Percentiles rank a stretch among this genome's conserved stretches.
Evolutionary conservation across 371 early-diverging fungal genomes (phyloP).

Genomic region (Rhizopus stolonifer): DNA sequence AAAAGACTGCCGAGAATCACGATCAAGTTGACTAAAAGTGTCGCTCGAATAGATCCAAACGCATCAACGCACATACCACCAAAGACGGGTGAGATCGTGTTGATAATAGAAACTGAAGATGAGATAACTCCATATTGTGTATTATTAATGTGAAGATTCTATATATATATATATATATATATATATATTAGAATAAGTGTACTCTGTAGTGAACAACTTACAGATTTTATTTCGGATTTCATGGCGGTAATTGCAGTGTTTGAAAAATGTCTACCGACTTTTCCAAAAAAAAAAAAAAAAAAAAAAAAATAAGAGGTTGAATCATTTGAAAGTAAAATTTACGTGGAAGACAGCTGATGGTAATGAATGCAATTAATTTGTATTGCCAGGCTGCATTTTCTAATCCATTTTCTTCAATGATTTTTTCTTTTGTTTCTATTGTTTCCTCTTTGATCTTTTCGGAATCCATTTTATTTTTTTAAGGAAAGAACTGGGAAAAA

Average conservation of each 20-base stretch:
- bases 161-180: no score
- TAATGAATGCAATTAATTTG: conserved; percentile 35
- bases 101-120: conserved; percentile 68
- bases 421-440: no score
- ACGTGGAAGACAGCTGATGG: conserved; percentile 41
- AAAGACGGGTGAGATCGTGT: conserved; percentile 63
- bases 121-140: conserved; percentile 71
- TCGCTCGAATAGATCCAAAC: conserved; percentile 64
- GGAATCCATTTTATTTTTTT: no score
- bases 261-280: conserved; percentile 71
- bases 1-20: conserved; percentile 61
- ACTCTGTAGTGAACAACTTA: conserved; percentile 15
- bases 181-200: neutral
- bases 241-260: conserved; percentile 70
- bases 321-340: no score
- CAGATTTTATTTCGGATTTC: conserved; percentile 64
- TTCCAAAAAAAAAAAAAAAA: no score
- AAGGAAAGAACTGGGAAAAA: no score
- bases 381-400: conserved; percentile 44
- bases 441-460: no score
- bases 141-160: conserved; percentile 52
- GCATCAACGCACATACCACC: conserved; percentile 69
- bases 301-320: no score
- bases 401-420: conserved; percentile 37
- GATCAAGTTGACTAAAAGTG: conserved; percentile 56